A percentile compares a stretch with the other conserved stretches of the same genome.
Evolutionary conservation across 2,329 filamentous ascomycete genomes (phyloP).

Genomic region (Penicillium sp.): DNA sequence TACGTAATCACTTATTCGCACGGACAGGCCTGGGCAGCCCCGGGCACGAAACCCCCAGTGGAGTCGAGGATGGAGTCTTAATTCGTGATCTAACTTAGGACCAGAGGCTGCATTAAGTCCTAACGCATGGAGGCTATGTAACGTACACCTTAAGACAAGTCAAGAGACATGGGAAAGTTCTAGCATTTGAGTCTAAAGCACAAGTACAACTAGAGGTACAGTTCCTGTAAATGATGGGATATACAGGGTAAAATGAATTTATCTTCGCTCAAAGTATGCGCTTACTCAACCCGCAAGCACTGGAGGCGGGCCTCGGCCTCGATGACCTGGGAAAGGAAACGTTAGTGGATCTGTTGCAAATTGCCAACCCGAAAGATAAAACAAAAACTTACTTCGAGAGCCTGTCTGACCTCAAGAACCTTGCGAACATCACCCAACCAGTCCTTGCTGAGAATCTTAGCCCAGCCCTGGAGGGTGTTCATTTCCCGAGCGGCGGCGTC

Average conservation of each 20-base stretch:
- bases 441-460: conserved; percentile 85
- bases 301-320: conserved; percentile 81
- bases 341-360: conserved; percentile 4
- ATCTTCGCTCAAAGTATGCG: conserved; percentile 22
- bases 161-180: conserved; percentile 21
- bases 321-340: conserved; percentile 55
- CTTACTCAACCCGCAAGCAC: conserved; percentile 70
- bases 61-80: neutral
- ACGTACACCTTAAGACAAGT: neutral
- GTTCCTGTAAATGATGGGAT: conserved; percentile 27
- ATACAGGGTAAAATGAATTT: conserved; percentile 25
- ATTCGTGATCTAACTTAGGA: neutral
- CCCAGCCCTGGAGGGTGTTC: conserved; percentile 87
- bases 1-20: conserved; percentile 6
- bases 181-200: conserved; percentile 34
- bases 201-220: conserved; percentile 36
- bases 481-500: conserved; percentile 89
- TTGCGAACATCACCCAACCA: conserved; percentile 86
- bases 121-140: no score
- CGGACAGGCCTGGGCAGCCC: neutral
- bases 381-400: conserved; percentile 67
- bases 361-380: neutral
- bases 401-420: conserved; percentile 90
- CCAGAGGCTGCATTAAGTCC: no score
- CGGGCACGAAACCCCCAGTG: neutral